These are phyloP conservation scores for Pythium rishiriense DNA, from an alignment of 352 stramenopile genomes.

Conservation along the genomic window DNA sequence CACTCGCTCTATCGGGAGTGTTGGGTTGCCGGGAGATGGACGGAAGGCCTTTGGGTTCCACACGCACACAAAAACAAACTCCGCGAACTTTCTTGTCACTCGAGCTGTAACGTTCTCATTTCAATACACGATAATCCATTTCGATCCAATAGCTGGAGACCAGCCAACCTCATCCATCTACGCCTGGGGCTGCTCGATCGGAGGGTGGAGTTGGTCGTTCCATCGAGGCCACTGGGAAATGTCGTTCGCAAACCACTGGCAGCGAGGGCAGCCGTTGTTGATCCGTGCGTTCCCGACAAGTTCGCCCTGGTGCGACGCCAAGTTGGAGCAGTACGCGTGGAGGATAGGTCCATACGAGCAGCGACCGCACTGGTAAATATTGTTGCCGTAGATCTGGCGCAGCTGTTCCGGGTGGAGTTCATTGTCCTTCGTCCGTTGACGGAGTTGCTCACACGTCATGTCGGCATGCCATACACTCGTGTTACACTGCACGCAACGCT, in stretches of 20 bases:
- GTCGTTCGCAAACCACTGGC: constrained; percentile 14
- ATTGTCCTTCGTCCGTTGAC: constrained; percentile 14
- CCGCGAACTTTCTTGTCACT: no score
- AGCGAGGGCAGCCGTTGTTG: constrained; percentile 21
- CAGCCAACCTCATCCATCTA: no score
- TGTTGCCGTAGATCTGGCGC: constrained; percentile 9
- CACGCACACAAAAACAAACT: no score
- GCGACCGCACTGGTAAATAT: constrained; percentile 17
- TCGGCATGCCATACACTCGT: constrained; percentile 25
- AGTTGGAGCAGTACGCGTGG: background rate
- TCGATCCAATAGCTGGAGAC: no score
- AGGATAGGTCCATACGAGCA: constrained; percentile 15
- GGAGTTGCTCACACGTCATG: constrained; percentile 20
- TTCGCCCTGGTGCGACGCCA: constrained; percentile 12
- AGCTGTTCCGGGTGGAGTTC: constrained; percentile 26
- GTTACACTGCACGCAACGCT: constrained; percentile 28
- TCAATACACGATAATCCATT: no score
- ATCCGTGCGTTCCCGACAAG: background rate
- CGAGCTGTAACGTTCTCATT: no score
- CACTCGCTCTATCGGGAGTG: no score
- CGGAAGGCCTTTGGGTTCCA: no score
- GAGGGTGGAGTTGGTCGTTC: no score
- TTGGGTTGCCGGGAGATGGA: no score
- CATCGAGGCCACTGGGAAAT: constrained; percentile 17
- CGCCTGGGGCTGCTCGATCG: no score